Conservation (phyloP, 1,139 yeast species). For the Debaryomycetaceae sp. region DNA sequence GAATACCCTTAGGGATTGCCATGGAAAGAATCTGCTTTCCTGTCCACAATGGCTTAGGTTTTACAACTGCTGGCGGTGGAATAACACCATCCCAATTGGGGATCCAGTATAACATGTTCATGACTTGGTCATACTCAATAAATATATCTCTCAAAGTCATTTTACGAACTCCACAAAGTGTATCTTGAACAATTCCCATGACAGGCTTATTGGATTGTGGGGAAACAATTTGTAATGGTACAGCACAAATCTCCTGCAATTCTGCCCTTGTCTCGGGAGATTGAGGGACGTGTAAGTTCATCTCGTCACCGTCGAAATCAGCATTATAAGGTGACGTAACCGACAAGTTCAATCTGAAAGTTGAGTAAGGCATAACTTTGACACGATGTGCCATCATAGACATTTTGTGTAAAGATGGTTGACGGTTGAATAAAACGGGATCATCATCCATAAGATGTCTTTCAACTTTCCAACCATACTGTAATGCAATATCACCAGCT, state of each 20-base stretch:
- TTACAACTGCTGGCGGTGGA: constrained; percentile 93
- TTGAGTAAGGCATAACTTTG: constrained; percentile 97
- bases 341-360: constrained; percentile 92
- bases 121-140: constrained; percentile 87
- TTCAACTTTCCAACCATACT: constrained; percentile 98
- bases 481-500: constrained; percentile 96
- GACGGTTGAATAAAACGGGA: constrained; percentile 97
- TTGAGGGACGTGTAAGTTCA: constrained; percentile 99
- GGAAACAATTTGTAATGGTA: constrained; percentile 94
- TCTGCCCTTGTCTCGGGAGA: constrained; percentile 98
- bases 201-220: constrained; percentile 99
- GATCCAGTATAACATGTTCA: constrained; percentile 96
- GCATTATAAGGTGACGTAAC: constrained; percentile 99
- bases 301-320: constrained; percentile 99
- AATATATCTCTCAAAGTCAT: constrained; percentile 89
- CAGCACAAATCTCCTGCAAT: constrained; percentile 90
- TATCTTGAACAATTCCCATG: constrained; percentile 99
- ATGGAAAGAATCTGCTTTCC: constrained; percentile 93
- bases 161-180: constrained; percentile 94
- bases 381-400: constrained; percentile 99
- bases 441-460: constrained; percentile 97
- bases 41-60: constrained; percentile 96
- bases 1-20: constrained; percentile 95
- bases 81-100: constrained; percentile 99
- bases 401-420: constrained; percentile 98